A percentile compares a stretch with the other conserved stretches of the same genome.
Conservation (phyloP, 768 basidiomycete genomes). For the Pleurotus giganteus region DNA sequence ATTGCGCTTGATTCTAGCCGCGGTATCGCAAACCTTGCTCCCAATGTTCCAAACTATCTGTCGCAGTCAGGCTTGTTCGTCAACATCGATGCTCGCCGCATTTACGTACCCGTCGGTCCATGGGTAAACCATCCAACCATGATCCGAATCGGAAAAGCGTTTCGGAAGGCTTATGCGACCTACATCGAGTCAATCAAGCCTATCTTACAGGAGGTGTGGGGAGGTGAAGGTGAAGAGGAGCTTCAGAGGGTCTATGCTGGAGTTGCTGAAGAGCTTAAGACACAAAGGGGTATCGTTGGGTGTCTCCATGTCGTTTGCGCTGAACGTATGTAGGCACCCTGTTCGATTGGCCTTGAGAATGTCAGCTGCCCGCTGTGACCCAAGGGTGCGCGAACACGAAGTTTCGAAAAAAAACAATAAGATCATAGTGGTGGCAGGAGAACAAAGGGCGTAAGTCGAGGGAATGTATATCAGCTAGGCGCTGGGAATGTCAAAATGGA, state of each 20-base stretch:
- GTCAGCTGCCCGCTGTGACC: neutral
- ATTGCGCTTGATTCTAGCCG: constrained; percentile 28
- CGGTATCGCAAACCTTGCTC: constrained; percentile 37
- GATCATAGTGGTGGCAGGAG: no score
- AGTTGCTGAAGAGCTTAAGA: constrained; percentile 45
- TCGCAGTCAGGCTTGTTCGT: constrained; percentile 36
- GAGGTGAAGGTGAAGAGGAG: constrained; percentile 33
- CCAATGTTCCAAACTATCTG: constrained; percentile 37
- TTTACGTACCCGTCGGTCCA: constrained; percentile 54
- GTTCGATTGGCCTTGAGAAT: neutral
- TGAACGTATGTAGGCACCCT: constrained; percentile 2
- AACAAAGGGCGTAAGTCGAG: no score
- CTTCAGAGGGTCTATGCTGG: constrained; percentile 29
- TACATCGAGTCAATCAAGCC: constrained; percentile 50
- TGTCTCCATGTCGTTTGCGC: constrained; percentile 52
- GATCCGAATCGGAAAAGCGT: constrained; percentile 38
- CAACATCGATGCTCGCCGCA: constrained; percentile 29
- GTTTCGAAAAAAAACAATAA: no score
- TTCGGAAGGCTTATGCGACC: constrained; percentile 34
- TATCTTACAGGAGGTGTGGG: constrained; percentile 41
- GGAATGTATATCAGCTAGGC: neutral
- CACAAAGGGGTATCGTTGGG: constrained; percentile 44
- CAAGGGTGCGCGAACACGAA: neutral
- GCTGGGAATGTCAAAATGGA: constrained; percentile 4
- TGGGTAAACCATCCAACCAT: constrained; percentile 40